A percentile compares a stretch with the other conserved stretches of the same genome.
Conservation (phyloP, 2,329 filamentous ascomycete genomes). For the Fusarium concolor region DNA sequence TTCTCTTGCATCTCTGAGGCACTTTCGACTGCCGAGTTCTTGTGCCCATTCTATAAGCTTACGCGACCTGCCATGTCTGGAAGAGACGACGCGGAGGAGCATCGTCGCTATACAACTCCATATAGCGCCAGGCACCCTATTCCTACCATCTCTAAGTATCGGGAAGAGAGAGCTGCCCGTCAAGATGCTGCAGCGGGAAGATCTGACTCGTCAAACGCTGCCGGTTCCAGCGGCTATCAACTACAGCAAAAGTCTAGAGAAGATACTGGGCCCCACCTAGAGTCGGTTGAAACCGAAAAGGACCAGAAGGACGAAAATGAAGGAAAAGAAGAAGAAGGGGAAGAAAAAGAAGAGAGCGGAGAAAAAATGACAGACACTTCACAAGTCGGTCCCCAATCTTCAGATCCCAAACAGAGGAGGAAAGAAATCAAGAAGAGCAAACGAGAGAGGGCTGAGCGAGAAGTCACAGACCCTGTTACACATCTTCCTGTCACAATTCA, state of each 20-base stretch:
- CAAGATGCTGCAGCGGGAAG: constrained; percentile 53
- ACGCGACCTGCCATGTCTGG: constrained; percentile 49
- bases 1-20: constrained; percentile 7
- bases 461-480: constrained; percentile 79
- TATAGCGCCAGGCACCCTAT: constrained; percentile 59
- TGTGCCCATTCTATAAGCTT: constrained; percentile 3
- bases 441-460: constrained; percentile 61
- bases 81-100: constrained; percentile 53
- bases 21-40: background rate
- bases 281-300: constrained; percentile 28
- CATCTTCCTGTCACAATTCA: constrained; percentile 76
- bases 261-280: constrained; percentile 9
- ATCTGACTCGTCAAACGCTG: constrained; percentile 32
- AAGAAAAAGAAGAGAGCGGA: constrained; percentile 30
- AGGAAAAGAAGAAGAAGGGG: constrained; percentile 4
- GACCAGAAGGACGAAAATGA: constrained; percentile 11
- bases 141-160: constrained; percentile 62
- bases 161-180: constrained; percentile 59
- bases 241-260: constrained; percentile 32
- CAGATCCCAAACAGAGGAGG: constrained; percentile 60
- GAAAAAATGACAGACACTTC: constrained; percentile 50
- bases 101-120: constrained; percentile 53
- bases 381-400: constrained; percentile 50
- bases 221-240: constrained; percentile 14
- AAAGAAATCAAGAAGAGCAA: constrained; percentile 61